Percentiles rank a stretch among this genome's conserved stretches.
Evolutionary conservation across 208 protist species (phyloP).

Genomic region (Acanthamoeba lenticulata): DNA sequence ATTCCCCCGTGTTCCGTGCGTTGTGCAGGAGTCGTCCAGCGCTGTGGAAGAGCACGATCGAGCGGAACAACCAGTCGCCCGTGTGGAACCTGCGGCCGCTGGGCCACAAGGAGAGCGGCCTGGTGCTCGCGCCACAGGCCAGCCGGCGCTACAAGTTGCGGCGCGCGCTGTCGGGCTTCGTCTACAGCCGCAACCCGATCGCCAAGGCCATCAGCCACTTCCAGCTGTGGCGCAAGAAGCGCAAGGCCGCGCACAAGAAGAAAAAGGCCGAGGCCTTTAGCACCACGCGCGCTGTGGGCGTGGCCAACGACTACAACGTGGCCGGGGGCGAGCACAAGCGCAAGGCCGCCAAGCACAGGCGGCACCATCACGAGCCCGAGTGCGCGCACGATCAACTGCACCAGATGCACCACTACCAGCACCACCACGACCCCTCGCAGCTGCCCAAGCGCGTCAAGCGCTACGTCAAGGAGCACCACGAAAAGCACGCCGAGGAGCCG

Average conservation of each 20-base stretch:
- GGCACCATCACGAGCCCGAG: not conserved
- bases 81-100: constrained; percentile 38
- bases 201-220: constrained; percentile 7
- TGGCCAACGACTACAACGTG: not conserved
- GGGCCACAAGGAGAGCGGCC: constrained; percentile 9
- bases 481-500: constrained; percentile 12
- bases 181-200: constrained; percentile 43
- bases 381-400: not conserved
- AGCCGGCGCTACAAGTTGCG: not conserved
- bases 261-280: constrained; percentile 32
- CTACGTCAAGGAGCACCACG: constrained; percentile 20
- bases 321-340: not conserved
- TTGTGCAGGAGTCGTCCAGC: not conserved
- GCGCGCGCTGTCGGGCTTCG: not conserved
- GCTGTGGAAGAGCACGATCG: constrained; percentile 40
- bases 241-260: constrained; percentile 9
- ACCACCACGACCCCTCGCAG: not conserved
- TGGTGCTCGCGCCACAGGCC: not conserved
- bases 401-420: not conserved
- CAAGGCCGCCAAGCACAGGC: not conserved
- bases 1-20: not conserved
- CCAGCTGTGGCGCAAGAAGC: not conserved
- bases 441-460: not conserved
- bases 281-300: not conserved
- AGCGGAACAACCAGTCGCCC: not conserved